Base-by-base conservation (phyloP, 148 eudicot genomes). In the Camellia granthamiana region DNA sequence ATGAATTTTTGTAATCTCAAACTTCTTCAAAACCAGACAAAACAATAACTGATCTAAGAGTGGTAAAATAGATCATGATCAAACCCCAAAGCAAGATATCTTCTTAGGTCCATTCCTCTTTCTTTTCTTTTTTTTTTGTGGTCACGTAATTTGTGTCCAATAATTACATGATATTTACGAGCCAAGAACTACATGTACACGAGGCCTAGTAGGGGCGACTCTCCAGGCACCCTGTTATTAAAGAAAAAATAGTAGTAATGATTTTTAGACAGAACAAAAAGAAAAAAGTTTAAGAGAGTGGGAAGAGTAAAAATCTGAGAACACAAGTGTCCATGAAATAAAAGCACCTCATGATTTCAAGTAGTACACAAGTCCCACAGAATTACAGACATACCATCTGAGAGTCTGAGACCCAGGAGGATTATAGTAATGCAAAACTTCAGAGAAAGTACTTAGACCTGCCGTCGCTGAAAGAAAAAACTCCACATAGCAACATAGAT, bases 341-440 rank as follows among this genome's bases (percentile, higher is more conserved):
- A 77, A 71, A 77, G 71, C 58, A 64, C 58, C 10, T 1, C 71
- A 77, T 16, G 15, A 59, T 75, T 49, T 49, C n/a, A 6, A 30
- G 7, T 19, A 6, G 71, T 65, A 65, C 69, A 77, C 7, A 49
- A 62, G 58, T 64, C 49, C 21, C 70, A 77, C 18, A 12, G 30
- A 6, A 63, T 63, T 67, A 67, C 80, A 38, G 62, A 78, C 73
- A 78, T 30, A 38, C 77, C 30, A 38, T 3, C 43, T 38, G 46
- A 38, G 46, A 66, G 38, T 30, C 38, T 30, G 38, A 30, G 38
- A 30, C 38, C 6, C 46, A 30, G 70, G 46, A 1, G 70, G 1
- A 3, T 41, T 12, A 3, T 2, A 66, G 70, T 66, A 66, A 15
- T 15, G 46, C 2, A 3, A 30, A 66, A 66, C 4, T 4, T 66